Conservation (phyloP, 2,329 filamentous ascomycete species). For the Fusarium redolens region DNA sequence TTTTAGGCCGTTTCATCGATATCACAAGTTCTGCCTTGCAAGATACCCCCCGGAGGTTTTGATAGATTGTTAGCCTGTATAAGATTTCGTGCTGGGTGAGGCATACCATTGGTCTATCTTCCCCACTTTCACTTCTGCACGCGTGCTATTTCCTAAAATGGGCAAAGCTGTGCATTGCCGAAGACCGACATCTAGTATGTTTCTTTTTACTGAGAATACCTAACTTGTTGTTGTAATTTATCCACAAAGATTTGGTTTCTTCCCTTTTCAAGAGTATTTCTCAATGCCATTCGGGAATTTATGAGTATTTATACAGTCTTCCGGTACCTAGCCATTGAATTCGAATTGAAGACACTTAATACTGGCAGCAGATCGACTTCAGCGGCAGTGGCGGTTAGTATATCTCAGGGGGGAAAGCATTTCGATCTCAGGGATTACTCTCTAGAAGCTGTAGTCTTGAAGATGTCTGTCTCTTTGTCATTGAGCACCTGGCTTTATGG, state of each 20-base stretch:
- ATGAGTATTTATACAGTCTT: neutral
- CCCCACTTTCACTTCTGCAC: neutral
- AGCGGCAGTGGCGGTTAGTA: neutral
- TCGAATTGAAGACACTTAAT: neutral
- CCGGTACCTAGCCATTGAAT: neutral
- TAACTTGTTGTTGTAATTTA: neutral
- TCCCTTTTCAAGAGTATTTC: accelerated
- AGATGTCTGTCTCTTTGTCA: neutral
- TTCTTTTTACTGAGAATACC: neutral
- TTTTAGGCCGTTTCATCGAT: accelerated
- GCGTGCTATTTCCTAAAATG: neutral
- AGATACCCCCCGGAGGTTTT: no score
- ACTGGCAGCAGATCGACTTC: no score
- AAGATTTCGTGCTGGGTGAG: neutral
- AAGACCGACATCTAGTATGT: neutral
- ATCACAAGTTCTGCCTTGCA: accelerated
- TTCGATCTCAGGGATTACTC: neutral
- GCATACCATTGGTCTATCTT: neutral
- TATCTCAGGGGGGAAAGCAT: neutral
- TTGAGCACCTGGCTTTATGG: neutral
- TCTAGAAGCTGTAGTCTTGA: neutral
- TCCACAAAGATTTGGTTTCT: neutral
- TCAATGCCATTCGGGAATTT: accelerated
- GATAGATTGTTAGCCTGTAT: neutral
- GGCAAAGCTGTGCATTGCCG: conserved; percentile 17